These are phyloP conservation scores for Penicillium sp. DNA, from an alignment of 2,329 filamentous ascomycete species.

Conservation along the genomic window DNA sequence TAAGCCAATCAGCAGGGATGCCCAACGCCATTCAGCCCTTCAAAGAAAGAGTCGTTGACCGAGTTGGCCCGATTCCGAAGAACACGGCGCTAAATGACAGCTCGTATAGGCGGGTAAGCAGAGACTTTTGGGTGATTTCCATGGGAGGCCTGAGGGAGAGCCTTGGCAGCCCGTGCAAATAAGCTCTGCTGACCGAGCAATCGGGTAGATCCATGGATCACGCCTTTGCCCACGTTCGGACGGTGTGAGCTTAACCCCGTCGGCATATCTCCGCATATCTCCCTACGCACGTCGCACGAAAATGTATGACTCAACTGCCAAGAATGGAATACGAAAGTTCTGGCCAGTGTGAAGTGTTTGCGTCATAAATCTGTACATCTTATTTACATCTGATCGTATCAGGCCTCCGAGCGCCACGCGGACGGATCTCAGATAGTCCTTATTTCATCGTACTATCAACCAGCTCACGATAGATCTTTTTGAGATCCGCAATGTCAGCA, in stretches of 20 bases:
- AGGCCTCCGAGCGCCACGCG: neutral
- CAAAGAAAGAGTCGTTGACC: neutral
- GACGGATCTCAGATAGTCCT: neutral
- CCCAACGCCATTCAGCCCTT: neutral
- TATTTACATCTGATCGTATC: conserved; percentile 6
- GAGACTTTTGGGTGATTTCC: neutral
- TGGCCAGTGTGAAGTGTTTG: neutral
- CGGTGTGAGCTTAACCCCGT: neutral
- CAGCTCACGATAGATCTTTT: conserved; percentile 92
- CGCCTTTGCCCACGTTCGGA: neutral
- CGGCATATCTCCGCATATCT: neutral
- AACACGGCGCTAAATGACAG: neutral
- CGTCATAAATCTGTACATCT: conserved; percentile 3
- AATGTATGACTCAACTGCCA: neutral
- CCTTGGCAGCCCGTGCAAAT: neutral
- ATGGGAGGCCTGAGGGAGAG: neutral
- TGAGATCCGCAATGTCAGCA: conserved; percentile 88
- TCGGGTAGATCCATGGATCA: neutral
- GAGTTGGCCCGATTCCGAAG: neutral
- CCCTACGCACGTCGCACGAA: neutral
- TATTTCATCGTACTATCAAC: conserved; percentile 79
- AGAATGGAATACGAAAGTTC: neutral
- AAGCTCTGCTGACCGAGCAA: neutral
- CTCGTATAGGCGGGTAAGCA: neutral
- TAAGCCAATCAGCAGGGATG: neutral